Base-by-base conservation (phyloP, 495 filamentous ascomycete genomes). In the Xylaria castorea region DNA sequence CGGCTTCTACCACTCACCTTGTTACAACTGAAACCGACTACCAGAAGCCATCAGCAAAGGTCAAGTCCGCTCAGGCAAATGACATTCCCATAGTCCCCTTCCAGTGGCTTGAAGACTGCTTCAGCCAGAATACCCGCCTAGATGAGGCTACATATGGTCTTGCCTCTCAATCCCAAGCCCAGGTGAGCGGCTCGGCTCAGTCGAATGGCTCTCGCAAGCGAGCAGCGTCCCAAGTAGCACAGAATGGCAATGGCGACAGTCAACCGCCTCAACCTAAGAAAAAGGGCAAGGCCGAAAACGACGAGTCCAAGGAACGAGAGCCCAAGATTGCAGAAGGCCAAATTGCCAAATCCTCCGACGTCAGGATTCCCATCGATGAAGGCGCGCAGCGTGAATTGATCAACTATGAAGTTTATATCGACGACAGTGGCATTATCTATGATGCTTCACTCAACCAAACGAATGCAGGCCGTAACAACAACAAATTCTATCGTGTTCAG, bases 401-500 rank as follows among this genome's bases (percentile, higher is more conserved):
- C 7, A 74, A 71, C 57, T 81, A 83, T 38, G 78, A 81, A 5
- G 92, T 97, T 48, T 90, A 91, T 75, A 90, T 95, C 66, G 92
- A 91, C 72, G 62, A 78, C 14, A 66, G 84, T 1, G 88, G 89
- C 2, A 78, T 91, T 38, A 92, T 95, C 36, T 94, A 83, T 32
- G 90, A 92, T 75, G 90, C 87, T 12, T 85, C 87, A 8, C 81
- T 92, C 53, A 91, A 90, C 71, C 87, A 90, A 75, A 88, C 88
- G 7, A 87, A 90, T 63, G 81, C 91, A 1, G 78, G 83, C 8
- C 77, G 81, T 20, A 92, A 92, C 70, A 89, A 89, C 71, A 93
- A 93, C 80, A 94, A 94, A 65, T 94, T 94, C 77, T 93, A 92
- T 73, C 85, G 88, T 34, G 75, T 93, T 30, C 90, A 92, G 76